Evolutionary conservation across 352 stramenopile genomes (phyloP).

Genomic region (Phytophthora tubulina): DNA sequence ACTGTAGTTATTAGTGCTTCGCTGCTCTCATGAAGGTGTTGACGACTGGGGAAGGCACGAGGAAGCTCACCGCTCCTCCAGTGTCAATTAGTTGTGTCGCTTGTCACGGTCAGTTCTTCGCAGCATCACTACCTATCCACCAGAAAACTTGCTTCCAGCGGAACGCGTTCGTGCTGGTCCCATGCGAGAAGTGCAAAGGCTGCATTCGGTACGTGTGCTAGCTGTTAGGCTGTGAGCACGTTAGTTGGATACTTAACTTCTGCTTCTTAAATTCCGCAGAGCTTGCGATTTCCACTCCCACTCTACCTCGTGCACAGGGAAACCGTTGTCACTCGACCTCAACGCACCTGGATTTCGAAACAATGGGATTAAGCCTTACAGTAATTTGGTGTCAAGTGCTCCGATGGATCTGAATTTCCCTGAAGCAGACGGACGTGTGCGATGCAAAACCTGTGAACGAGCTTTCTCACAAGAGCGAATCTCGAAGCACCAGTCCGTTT

Average conservation of each 20-base stretch:
- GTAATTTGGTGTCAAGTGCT: neutral
- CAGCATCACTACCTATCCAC: constrained; percentile 71
- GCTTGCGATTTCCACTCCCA: constrained; percentile 42
- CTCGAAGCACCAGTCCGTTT: constrained; percentile 77
- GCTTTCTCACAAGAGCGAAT: constrained; percentile 71
- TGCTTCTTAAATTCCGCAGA: constrained; percentile 16
- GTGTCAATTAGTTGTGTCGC: constrained; percentile 47
- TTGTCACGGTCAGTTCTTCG: constrained; percentile 70
- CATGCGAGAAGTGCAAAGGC: constrained; percentile 51
- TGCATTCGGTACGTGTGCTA: constrained; percentile 41
- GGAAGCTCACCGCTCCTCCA: constrained; percentile 29
- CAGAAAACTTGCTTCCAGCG: constrained; percentile 77
- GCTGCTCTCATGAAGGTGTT: constrained; percentile 18
- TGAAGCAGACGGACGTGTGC: constrained; percentile 61
- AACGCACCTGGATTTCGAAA: neutral
- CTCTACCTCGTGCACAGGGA: constrained; percentile 28
- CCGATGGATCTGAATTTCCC: constrained; percentile 47
- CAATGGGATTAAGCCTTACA: neutral
- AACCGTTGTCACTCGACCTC: neutral
- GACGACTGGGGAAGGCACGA: neutral
- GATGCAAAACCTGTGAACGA: constrained; percentile 65
- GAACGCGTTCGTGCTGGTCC: constrained; percentile 64
- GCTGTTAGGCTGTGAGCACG: neutral
- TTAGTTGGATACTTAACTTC: constrained; percentile 1
- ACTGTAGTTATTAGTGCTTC: neutral